These are phyloP conservation scores for Gossypium bickii DNA, from an alignment of 345 rosid genomes.

Conservation along the genomic window DNA sequence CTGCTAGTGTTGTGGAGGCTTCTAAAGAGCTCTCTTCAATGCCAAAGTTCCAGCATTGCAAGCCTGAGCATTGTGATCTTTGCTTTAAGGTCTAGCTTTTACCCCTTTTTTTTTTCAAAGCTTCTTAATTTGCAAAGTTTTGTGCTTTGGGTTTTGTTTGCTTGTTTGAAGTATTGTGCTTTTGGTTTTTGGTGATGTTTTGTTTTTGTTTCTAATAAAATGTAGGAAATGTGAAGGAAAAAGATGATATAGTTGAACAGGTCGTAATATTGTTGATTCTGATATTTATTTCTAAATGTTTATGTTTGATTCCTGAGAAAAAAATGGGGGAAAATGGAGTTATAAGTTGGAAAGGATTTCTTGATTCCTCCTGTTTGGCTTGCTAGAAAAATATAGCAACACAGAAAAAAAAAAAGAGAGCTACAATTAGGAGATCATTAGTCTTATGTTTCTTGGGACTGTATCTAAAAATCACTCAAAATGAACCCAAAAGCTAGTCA, in stretches of 20 bases:
- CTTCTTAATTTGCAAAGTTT: background rate
- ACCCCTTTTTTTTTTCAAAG: background rate
- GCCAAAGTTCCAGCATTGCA: constrained; percentile 47
- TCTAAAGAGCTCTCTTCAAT: constrained; percentile 87
- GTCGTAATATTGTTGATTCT: background rate
- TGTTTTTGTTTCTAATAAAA: constrained; percentile 17
- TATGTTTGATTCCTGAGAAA: background rate
- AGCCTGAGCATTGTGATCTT: constrained; percentile 34
- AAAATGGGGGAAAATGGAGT: background rate
- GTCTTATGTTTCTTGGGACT: background rate
- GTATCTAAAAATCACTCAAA: background rate
- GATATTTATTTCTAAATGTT: background rate
- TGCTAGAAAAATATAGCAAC: background rate
- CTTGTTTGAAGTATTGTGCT: background rate
- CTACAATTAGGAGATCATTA: background rate
- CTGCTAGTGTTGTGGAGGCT: constrained; percentile 29
- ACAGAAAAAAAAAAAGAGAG: background rate
- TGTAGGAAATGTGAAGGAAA: background rate
- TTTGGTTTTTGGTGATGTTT: background rate
- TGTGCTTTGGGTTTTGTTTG: background rate
- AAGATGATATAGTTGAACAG: background rate
- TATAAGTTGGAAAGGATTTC: background rate
- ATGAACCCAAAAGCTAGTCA: background rate
- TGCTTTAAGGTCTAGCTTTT: constrained; percentile 47
- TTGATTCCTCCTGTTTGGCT: background rate